Evolutionary conservation across 306 rosid species (phyloP), one percentile per base, ranked within the genome.

Genomic region (Lathyrus oleraceus): DNA sequence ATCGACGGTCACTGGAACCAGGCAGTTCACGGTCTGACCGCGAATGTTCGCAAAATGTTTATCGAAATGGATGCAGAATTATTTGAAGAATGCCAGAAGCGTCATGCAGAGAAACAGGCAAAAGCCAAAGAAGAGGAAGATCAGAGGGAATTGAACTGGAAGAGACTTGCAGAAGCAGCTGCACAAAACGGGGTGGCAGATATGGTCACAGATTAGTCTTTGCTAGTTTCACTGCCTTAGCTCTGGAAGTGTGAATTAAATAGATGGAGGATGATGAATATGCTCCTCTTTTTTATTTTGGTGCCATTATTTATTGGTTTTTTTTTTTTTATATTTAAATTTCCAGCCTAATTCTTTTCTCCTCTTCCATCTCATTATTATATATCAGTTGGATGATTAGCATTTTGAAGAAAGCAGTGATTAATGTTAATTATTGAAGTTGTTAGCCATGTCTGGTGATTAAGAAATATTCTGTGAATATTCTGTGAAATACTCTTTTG

Each of bases 41-140:
- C 83, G 59, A 94, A 94, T 62, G 95, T 94, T 21, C 88, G 87
- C 61, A 94, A 91, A 81, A 88, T 94, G 99, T 94, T 94, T 58
- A 0, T 86, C 68, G 99, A 94, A 86, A 94, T 89, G 97, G 99
- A 94, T 61, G 84, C 81, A 1, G 97, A 94, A 40, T 80, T 94
- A 79, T 94, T 87, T 35, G 99, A 91, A 48, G 97, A 91, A 79
- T 94, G 96, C 75, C 91, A 89, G 79, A 85, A 85, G 75, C 85
- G 84, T 72, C 71, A 80, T 45, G 84, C 82, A 53, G 95, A 91
- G 88, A 83, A 63, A 74, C 85, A 72, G 79, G 86, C 81, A 2
- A 87, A 67, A 79, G 89, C 95, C 35, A 73, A 67, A 47, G 92
- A 89, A 8, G 80, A 80, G 27, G 91, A 69, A 35, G 89, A 94